Evolutionary conservation across 2,329 filamentous ascomycete species (phyloP).

Genomic region (Paracoccidioides brasiliensis): DNA sequence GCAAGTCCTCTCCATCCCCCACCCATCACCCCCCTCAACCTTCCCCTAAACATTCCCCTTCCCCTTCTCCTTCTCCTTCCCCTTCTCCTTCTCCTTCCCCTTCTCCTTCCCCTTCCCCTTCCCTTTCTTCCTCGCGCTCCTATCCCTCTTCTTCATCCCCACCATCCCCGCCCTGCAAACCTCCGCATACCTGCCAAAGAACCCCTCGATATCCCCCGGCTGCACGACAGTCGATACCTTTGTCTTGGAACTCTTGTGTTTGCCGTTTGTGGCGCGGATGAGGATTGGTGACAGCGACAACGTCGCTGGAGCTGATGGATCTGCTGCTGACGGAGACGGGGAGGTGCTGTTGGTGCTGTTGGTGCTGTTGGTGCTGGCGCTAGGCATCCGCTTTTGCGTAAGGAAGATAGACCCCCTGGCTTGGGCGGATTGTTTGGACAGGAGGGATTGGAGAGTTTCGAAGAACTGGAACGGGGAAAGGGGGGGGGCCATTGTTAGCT

Average conservation of each 20-base stretch:
- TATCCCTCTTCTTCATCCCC: conserved; percentile 81
- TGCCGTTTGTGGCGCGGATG: conserved; percentile 74
- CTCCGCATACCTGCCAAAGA: conserved; percentile 78
- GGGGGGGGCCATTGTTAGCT: no score
- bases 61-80: conserved; percentile 23
- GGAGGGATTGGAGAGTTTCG: conserved; percentile 26
- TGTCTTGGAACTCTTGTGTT: conserved; percentile 49
- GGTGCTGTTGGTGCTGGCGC: conserved; percentile 2
- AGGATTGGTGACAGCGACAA: conserved; percentile 56
- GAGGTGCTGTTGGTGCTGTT: background rate
- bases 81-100: conserved; percentile 38
- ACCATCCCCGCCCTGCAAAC: conserved; percentile 82
- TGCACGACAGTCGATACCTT: conserved; percentile 77
- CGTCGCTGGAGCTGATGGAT: conserved; percentile 43
- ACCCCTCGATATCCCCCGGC: conserved; percentile 60
- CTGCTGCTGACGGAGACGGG: conserved; percentile 31
- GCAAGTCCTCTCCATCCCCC: background rate
- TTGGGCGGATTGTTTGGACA: conserved; percentile 27
- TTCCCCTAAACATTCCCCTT: background rate
- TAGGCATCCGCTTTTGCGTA: conserved; percentile 29
- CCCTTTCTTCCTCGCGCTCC: conserved; percentile 71
- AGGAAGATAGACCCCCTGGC: conserved; percentile 33
- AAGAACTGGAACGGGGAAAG: conserved; percentile 30
- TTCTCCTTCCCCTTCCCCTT: conserved; percentile 59
- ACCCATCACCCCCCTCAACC: background rate